phyloP scores from a whole-genome alignment of 176 grass and related monocot species.

The Pharus latifolius region DNA sequence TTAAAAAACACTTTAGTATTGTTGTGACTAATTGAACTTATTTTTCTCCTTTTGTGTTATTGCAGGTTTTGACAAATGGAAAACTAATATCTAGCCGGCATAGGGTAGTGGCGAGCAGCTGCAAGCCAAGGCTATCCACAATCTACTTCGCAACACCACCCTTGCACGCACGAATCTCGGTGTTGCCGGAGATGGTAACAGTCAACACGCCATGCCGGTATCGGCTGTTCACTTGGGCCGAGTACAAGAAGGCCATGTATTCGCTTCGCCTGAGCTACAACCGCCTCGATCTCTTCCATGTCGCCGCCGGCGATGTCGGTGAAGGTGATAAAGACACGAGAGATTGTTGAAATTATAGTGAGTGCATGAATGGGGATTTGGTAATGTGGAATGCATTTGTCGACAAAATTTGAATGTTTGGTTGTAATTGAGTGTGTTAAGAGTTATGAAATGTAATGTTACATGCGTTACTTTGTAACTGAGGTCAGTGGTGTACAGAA shows the following conservation, averaged over 20 bases:
- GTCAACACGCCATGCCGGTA: constrained; percentile 24
- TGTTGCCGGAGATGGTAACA: constrained; percentile 38
- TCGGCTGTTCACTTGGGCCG: constrained; percentile 65
- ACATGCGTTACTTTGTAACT: too few species aligned
- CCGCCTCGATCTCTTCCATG: constrained; percentile 64
- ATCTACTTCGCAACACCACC: constrained; percentile 76
- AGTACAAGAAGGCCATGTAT: constrained; percentile 97
- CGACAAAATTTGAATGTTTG: constrained; percentile 1
- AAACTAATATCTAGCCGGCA: constrained; percentile 67
- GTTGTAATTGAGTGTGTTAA: too few species aligned
- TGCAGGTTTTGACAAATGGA: constrained; percentile 82
- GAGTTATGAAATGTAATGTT: too few species aligned
- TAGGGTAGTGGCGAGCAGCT: constrained; percentile 65
- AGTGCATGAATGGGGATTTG: not conserved
- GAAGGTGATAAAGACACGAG: not conserved
- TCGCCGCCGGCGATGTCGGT: not conserved
- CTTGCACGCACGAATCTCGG: constrained; percentile 30
- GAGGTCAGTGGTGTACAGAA: too few species aligned
- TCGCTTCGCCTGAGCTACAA: constrained; percentile 56
- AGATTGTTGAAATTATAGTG: not conserved
- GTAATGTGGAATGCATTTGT: not conserved
- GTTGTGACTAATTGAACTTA: not conserved
- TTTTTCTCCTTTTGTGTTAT: not conserved
- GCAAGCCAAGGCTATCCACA: constrained; percentile 42
- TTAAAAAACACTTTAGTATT: not conserved